Conservation (phyloP, 768 basidiomycete species). For the Pleurotus salmoneostramineus region DNA sequence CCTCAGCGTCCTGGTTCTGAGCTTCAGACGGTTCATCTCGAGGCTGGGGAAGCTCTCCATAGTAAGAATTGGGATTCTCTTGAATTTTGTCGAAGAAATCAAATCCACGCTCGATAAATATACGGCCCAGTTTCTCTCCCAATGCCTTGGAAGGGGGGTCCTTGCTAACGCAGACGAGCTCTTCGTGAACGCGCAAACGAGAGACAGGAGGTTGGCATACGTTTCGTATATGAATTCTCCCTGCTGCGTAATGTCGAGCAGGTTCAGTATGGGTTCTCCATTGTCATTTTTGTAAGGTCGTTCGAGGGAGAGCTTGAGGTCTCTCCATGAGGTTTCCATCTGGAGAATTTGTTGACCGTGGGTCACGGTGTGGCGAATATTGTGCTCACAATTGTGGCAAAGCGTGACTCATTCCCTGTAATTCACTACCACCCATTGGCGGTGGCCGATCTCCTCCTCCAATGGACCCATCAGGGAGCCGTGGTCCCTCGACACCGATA, state of each 20-base stretch:
- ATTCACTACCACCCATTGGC: slow-evolving; percentile 1
- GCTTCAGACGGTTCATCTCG: slow-evolving; percentile 16
- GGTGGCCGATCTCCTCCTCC: slow-evolving; percentile 30
- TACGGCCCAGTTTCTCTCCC: slow-evolving; percentile 62
- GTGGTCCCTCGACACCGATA: slow-evolving; percentile 18
- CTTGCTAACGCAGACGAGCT: slow-evolving; percentile 30
- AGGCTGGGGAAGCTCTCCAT: slow-evolving; percentile 9
- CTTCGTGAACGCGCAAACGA: slow-evolving; percentile 9
- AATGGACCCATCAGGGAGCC: slow-evolving; percentile 17
- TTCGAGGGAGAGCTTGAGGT: slow-evolving; percentile 67
- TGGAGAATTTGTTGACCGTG: not conserved
- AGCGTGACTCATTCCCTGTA: slow-evolving; percentile 3
- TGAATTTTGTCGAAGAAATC: slow-evolving; percentile 62
- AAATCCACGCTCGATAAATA: slow-evolving; percentile 69
- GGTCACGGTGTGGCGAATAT: not conserved
- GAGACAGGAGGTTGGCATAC: slow-evolving; percentile 37
- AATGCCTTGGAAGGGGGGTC: slow-evolving; percentile 55
- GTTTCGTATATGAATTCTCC: slow-evolving; percentile 70
- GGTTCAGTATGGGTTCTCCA: slow-evolving; percentile 54
- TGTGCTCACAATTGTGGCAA: not conserved
- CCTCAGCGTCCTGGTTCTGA: slow-evolving; percentile 20
- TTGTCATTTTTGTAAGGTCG: slow-evolving; percentile 78
- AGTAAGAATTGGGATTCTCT: not conserved
- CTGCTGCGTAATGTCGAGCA: slow-evolving; percentile 68
- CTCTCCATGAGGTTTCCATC: slow-evolving; percentile 46